phyloP scores from a whole-genome alignment of 225 moss, liverwort and hornwort genomes.

The Climacium dendroides region DNA sequence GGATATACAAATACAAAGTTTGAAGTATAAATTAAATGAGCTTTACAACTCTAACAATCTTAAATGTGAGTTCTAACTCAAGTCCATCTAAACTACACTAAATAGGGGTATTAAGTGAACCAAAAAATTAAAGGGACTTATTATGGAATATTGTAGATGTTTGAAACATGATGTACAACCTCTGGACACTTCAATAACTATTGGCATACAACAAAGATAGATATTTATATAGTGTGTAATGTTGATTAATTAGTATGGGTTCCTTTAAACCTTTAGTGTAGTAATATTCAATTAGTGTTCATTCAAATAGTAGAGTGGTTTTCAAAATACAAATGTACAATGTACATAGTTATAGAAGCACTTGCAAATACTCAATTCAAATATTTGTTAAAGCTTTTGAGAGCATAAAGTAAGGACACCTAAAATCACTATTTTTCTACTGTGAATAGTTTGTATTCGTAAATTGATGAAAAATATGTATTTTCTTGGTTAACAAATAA shows the following conservation, averaged over 20 bases:
- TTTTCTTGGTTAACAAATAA: background rate
- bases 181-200: too few relatives aligned
- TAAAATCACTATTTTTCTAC: background rate
- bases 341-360: rapidly evolving
- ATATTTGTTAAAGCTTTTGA: background rate
- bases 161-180: too few relatives aligned
- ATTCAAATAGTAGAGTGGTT: rapidly evolving
- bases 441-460: background rate
- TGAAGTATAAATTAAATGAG: background rate
- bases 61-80: background rate
- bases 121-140: too few relatives aligned
- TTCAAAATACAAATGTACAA: background rate
- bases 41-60: background rate
- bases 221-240: too few relatives aligned
- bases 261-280: too few relatives aligned
- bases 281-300: rapidly evolving
- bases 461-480: background rate
- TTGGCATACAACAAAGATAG: too few relatives aligned
- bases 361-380: background rate
- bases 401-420: rapidly evolving
- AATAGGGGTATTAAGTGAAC: too few relatives aligned
- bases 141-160: too few relatives aligned
- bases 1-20: background rate
- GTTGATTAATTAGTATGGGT: too few relatives aligned
- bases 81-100: rapidly evolving